phyloP scores from a whole-genome alignment of 345 rosid species.

The Anastatica hierochuntica region DNA sequence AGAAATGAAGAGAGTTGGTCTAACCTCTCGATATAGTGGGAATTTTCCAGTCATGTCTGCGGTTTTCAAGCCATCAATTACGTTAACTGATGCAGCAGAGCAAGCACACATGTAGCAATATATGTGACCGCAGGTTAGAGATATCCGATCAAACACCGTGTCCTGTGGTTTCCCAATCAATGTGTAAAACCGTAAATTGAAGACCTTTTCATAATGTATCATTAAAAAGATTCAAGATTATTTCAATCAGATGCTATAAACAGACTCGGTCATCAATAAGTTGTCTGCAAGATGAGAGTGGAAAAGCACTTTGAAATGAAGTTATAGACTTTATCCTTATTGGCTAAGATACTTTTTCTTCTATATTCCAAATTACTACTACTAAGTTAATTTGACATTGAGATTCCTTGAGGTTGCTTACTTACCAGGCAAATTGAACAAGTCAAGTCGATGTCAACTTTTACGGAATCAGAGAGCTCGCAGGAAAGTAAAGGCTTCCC shows the following conservation, averaged over 20 bases:
- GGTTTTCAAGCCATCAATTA: constrained; percentile 61
- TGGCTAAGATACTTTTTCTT: constrained; percentile 14
- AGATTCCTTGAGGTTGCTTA: constrained; percentile 6
- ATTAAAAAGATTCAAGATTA: constrained; percentile 2
- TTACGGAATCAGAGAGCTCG: constrained; percentile 68
- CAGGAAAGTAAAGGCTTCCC: constrained; percentile 71
- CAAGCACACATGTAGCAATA: constrained; percentile 92
- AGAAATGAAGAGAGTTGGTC: constrained; percentile 6
- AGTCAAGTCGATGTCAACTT: constrained; percentile 87
- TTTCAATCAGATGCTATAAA: constrained; percentile 1
- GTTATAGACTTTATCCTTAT: constrained; percentile 11
- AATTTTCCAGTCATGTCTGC: constrained; percentile 62
- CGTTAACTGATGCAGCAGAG: constrained; percentile 80
- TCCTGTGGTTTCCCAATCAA: constrained; percentile 41
- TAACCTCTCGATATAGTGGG: constrained; percentile 83
- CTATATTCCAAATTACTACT: constrained; percentile 4
- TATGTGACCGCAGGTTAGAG: constrained; percentile 85
- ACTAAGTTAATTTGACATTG: constrained; percentile 12
- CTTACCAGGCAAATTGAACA: constrained; percentile 95
- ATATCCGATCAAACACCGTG: constrained; percentile 80
- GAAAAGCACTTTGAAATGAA: constrained; percentile 21
- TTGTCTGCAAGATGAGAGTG: too few relatives aligned
- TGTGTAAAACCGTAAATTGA: too few relatives aligned
- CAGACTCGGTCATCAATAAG: constrained; percentile 12
- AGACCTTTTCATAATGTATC: too few relatives aligned